These are phyloP conservation scores for Aspergillus mulundensis DNA, from an alignment of 495 filamentous ascomycete genomes.

Conservation along the genomic window DNA sequence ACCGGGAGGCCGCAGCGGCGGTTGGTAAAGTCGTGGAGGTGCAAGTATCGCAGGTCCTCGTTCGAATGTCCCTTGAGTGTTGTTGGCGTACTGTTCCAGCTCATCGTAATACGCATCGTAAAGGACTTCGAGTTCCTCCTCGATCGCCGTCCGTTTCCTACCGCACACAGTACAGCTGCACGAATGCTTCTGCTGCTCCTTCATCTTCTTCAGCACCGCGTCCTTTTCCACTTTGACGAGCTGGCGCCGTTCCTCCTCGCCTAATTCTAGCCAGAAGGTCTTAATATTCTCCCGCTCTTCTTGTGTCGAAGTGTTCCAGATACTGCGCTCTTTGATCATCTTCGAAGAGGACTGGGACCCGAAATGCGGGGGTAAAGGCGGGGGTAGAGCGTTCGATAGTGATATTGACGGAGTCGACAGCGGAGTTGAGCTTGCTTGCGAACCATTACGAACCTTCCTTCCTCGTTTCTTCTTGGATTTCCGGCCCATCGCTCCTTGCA, in stretches of 20 bases:
- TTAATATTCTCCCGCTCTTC: constrained; percentile 97
- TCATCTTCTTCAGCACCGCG: constrained; percentile 98
- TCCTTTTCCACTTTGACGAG: constrained; percentile 98
- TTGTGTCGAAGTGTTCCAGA: constrained; percentile 92
- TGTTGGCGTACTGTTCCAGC: constrained; percentile 92
- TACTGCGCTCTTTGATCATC: constrained; percentile 63
- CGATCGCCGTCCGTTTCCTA: constrained; percentile 92
- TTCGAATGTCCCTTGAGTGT: constrained; percentile 64
- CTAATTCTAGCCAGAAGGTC: constrained; percentile 95
- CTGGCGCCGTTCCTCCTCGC: constrained; percentile 87
- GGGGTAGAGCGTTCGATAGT: constrained; percentile 39
- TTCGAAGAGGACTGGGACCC: constrained; percentile 26
- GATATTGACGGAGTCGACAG: constrained; percentile 38
- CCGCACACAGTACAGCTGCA: constrained; percentile 98
- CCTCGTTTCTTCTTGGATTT: constrained; percentile 50
- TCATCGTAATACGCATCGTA: constrained; percentile 99
- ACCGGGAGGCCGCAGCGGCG: constrained; percentile 36
- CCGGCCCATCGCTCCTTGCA: constrained; percentile 10
- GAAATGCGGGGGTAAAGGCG: constrained; percentile 29
- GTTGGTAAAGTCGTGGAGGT: constrained; percentile 54
- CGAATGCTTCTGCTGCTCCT: constrained; percentile 99
- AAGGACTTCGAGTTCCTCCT: constrained; percentile 96
- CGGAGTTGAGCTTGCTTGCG: constrained; percentile 41
- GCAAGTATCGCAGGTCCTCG: constrained; percentile 61
- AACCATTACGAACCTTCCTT: constrained; percentile 34